phyloP scores from a whole-genome alignment of 441 rosid genomes.

The Populus hybrid region DNA sequence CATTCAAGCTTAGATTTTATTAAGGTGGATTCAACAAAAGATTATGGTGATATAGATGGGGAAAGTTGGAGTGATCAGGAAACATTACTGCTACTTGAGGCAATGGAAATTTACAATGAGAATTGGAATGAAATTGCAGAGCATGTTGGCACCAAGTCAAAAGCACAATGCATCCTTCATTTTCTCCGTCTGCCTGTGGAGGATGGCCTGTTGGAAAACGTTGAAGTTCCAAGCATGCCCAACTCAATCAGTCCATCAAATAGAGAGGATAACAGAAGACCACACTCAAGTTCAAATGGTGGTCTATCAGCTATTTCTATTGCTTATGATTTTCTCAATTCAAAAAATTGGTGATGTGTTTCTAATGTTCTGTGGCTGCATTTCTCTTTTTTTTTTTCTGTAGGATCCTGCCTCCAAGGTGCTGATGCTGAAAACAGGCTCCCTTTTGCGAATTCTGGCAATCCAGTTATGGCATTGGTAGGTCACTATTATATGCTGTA shows the following conservation, averaged over 20 bases:
- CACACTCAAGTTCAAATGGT: slow-evolving; percentile 51
- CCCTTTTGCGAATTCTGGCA: slow-evolving; percentile 80
- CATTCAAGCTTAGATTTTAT: slow-evolving; percentile 90
- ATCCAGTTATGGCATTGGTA: slow-evolving; percentile 94
- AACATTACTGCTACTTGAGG: slow-evolving; percentile 84
- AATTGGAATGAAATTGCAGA: slow-evolving; percentile 91
- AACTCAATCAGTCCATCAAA: slow-evolving; percentile 36
- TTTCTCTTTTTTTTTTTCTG: slow-evolving; percentile 18
- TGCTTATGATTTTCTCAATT: slow-evolving; percentile 14
- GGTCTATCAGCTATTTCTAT: slow-evolving; percentile 35
- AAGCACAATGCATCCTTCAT: slow-evolving; percentile 94
- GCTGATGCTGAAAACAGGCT: slow-evolving; percentile 57
- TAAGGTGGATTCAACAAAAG: slow-evolving; percentile 60
- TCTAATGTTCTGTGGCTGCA: slow-evolving; percentile 7
- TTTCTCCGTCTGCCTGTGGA: slow-evolving; percentile 83
- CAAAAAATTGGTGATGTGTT: slow-evolving; percentile 1
- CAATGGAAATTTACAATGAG: slow-evolving; percentile 74
- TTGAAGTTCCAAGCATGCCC: slow-evolving; percentile 60
- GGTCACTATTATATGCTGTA: slow-evolving; percentile 12
- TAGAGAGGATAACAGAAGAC: slow-evolving; percentile 47
- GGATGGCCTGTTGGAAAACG: slow-evolving; percentile 73
- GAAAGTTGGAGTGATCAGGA: slow-evolving; percentile 91
- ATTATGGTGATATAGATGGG: slow-evolving; percentile 65
- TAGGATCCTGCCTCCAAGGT: slow-evolving; percentile 48
- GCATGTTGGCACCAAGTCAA: slow-evolving; percentile 84